Evolutionary conservation across 176 grass and related monocot species (phyloP).

Genomic region (Carex kokanica): DNA sequence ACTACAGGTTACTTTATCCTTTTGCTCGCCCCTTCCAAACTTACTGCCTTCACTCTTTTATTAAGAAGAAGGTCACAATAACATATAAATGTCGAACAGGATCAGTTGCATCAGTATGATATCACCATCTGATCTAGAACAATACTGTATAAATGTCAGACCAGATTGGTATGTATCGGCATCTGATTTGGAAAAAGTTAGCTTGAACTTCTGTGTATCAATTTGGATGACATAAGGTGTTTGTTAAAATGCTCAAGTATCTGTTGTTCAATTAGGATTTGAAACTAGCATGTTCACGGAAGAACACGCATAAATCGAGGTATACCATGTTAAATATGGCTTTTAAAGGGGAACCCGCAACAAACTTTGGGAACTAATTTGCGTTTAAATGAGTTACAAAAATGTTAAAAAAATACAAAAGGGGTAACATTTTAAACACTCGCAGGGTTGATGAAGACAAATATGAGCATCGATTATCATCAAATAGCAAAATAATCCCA

Average conservation of each 20-base stretch:
- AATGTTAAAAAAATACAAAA: background rate
- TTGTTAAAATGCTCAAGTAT: background rate
- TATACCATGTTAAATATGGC: background rate
- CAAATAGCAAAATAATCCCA: background rate
- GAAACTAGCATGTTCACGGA: background rate
- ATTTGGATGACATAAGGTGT: slow-evolving; percentile 2
- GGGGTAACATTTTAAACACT: background rate
- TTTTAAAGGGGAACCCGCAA: background rate
- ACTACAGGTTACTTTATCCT: background rate
- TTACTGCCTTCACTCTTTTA: background rate
- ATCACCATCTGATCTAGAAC: background rate
- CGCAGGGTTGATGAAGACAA: background rate
- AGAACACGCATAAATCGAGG: background rate
- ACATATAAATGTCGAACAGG: background rate
- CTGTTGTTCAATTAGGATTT: background rate
- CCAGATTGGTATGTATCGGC: background rate
- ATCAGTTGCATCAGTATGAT: background rate
- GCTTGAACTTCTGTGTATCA: background rate
- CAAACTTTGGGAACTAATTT: background rate
- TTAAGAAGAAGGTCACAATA: background rate
- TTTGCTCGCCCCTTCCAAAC: background rate
- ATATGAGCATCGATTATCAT: background rate
- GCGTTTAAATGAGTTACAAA: background rate
- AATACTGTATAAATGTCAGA: background rate
- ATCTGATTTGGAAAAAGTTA: background rate